Conservation (phyloP, 768 basidiomycete genomes). For the Podaxis mareebaensis region DNA sequence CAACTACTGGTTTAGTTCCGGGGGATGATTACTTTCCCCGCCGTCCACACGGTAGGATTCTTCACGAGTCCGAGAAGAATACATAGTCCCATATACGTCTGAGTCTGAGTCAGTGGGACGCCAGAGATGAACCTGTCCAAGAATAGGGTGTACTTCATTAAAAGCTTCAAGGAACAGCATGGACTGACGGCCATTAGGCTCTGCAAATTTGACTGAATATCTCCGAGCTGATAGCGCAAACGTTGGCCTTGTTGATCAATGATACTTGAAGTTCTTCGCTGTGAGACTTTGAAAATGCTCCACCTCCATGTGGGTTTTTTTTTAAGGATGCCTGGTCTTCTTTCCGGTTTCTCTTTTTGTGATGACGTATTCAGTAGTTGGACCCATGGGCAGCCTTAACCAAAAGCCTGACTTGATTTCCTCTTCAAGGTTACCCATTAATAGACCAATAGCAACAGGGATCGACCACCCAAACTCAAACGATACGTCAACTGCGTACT, state of each 20-base stretch:
- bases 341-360: constrained; percentile 3
- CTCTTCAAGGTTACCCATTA: neutral
- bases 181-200: neutral
- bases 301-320: constrained; percentile 10
- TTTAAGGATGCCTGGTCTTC: neutral
- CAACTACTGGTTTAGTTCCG: neutral
- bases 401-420: neutral
- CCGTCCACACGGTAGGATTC: neutral
- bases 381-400: neutral
- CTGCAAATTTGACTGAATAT: neutral
- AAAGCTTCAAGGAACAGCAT: neutral
- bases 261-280: neutral
- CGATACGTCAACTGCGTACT: neutral
- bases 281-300: constrained; percentile 1
- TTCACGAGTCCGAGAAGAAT: neutral
- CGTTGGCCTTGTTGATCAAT: neutral
- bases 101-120: neutral
- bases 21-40: neutral
- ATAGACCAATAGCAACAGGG: neutral
- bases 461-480: neutral
- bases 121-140: neutral
- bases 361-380: neutral
- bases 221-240: neutral
- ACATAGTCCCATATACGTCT: neutral
- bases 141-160: neutral